Evolutionary conservation across 2,329 filamentous ascomycete genomes (phyloP), one percentile per base, ranked within the genome.

Genomic region (Aspergillus terreus): DNA sequence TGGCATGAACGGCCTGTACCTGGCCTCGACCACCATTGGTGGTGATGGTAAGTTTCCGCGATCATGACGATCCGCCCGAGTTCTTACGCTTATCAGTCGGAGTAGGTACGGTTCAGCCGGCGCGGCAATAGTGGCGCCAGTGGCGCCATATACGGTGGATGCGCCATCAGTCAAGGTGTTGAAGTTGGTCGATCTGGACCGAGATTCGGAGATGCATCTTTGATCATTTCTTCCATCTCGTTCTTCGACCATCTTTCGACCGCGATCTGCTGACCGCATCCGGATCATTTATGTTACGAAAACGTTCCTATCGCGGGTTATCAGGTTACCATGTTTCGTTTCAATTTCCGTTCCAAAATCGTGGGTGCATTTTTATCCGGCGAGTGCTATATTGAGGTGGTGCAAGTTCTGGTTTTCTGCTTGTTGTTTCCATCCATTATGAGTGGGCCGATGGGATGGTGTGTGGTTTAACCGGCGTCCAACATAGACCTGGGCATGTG

Each of bases 131-230:
- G 71, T 64, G 58, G 68, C 41, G 60, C 47, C 14, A 38, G 71
- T 63, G 58, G 68, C 41, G 60, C 47, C 14, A 38, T 62, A 67
- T 46, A 41, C 44, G 51, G 33, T 42, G 32, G 57, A 52, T 85
- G 83, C 63, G 80, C 89, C 61, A 83, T 83, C 35, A 45, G 78
- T 82, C 53, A 81, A 86, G 87, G 67, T 78, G 89, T 65, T 84
- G 83, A 73, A 80, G 85, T 78, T 89, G 67, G 80, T 85, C 61
- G 79, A 84, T 63, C 90, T 21, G 23, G 35, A 40, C 23, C 27
- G 11, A 11, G 27, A 30, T 25, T 19, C 47, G 15, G 42, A 41
- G 47, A n/a, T 38, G 35, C 14, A 14, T 36, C 33, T 38, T 38
- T 14, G 35, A 17, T 38, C 15, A 17, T n/a, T 38, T 17, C 35